Conservation (phyloP, 2,329 filamentous ascomycete genomes). For the Raffaelea albimanens region DNA sequence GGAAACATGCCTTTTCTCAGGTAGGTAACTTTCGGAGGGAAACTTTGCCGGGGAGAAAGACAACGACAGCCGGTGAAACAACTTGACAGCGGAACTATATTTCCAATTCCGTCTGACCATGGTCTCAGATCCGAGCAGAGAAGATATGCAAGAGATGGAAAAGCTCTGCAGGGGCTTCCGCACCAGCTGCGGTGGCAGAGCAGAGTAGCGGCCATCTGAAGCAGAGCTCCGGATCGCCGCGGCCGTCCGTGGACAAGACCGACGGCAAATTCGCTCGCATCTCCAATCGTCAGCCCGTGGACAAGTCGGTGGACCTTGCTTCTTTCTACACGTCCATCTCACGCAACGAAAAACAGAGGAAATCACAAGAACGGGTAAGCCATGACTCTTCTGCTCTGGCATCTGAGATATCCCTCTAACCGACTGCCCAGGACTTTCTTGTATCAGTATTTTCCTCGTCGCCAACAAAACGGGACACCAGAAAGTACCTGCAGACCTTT, state of each 20-base stretch:
- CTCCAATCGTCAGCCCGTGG: neutral
- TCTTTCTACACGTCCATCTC: constrained; percentile 28
- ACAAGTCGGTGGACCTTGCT: constrained; percentile 9
- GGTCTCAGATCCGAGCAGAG: constrained; percentile 5
- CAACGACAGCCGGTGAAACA: too few relatives aligned
- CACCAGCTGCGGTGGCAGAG: neutral
- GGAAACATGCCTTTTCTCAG: constrained; percentile 29
- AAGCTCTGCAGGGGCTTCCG: constrained; percentile 3
- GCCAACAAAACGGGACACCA: constrained; percentile 86
- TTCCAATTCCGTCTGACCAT: neutral
- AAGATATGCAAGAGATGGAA: constrained; percentile 8
- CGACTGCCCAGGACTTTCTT: constrained; percentile 59
- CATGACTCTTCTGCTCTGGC: too few relatives aligned
- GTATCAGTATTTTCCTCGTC: constrained; percentile 80
- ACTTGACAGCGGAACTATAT: too few relatives aligned
- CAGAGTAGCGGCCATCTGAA: neutral
- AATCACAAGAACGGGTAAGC: constrained; percentile 37
- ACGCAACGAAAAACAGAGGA: constrained; percentile 35
- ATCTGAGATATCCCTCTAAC: too few relatives aligned
- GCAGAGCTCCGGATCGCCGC: neutral
- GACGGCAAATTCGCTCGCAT: neutral
- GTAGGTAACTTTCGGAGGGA: constrained; percentile 16
- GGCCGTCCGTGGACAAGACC: neutral
- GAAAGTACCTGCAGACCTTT: constrained; percentile 84
- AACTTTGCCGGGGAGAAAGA: neutral